Base-by-base conservation (phyloP, 1,284 basidiomycete species). In the Cystobasidiaceae sp. region DNA sequence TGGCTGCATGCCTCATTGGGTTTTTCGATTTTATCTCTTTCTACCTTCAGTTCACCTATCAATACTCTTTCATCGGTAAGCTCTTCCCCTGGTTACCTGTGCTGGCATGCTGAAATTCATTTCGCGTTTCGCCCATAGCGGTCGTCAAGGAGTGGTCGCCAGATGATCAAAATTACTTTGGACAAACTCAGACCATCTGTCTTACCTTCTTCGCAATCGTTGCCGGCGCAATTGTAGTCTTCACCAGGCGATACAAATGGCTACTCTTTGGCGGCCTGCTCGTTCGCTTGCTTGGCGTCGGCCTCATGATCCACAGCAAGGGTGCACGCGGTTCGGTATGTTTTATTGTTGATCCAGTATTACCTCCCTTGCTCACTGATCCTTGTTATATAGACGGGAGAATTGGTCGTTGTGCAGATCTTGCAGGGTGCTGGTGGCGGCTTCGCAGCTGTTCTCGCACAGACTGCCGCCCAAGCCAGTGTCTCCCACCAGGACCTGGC, bases 401-500 rank as follows among this genome's bases (percentile, higher is more conserved):
- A 76, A 64, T 72, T 79, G 56, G 76, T 80, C 39, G 68, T 76
- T 33, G 76, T 75, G 50, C 79, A 90, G 74, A 78, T 90, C 54
- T 78, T 90, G 37, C 87, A 89, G 77, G 88, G 88, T 57, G 77
- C 86, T 15, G 89, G 88, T 13, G 89, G 88, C 27, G 90, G 89
- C 23, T 82, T 90, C 69, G 85, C 88, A 0, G 82, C 86, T 1
- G 80, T 86, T 50, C 78, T 85, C 7, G 80, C 83, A 4, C 87
- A 88, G 75, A 86, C 90, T 62, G 85, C 84, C 39, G 85, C 88
- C 0, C 90, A 93, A 75, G 88, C 87, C 2, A 80, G 84, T 9
- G 89, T 90, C 1, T 79, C 84, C 0, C 66, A 68, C 37, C 70
- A 74, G 27, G 88, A 92, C 71, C 85, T 92, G 21, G 90, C 88